Evolutionary conservation across 1,284 basidiomycete species (phyloP), one percentile per base, ranked within the genome.

Genomic region (Trichosporon sp.): DNA sequence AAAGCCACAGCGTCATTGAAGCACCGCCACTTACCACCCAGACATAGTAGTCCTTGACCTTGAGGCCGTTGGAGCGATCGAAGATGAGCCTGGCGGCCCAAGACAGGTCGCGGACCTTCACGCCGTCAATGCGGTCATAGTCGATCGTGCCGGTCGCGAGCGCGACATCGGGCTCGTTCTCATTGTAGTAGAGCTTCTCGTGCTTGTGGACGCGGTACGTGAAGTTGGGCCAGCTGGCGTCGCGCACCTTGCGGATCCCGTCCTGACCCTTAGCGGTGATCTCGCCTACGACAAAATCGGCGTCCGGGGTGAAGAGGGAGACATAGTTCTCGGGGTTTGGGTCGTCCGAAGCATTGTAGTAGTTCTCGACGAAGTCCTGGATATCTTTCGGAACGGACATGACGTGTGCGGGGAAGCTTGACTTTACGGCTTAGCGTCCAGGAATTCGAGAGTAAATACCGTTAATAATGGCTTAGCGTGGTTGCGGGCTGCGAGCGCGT

Each of bases 31-130:
- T 44, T 29, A 61, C 60, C 13, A 61, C 36, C 60, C 60, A 61
- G 37, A 56, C 60, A n/a, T 40, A 36, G 60, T 61, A 61, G 34
- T 56, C 60, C 21, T 36, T 54, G 4, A 61, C n/a, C 36, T 32
- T 56, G 19, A 52, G 46, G 11, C 37, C 37, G 7, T 25, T 14
- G 9, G 21, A 23, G 16, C 58, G 23, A 19, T 61, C 49, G 27
- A 61, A 31, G n/a, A 25, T 25, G 27, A 61, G 32, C n/a, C 25
- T 34, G 10, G 27, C 60, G 6, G 29, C 36, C 60, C 60, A 61
- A 21, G 16, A 14, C 8, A 61, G 34, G 11, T 56, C 36, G 7
- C 27, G 27, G 3, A 29, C 33, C 5, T 8, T 14, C 11, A 32
- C 52, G 19, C 60, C 60, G 29, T 61, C 52, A 27, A 23, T 40